Conservation (phyloP, 73 alveolate species). For the Paramecium sonneborni region DNA sequence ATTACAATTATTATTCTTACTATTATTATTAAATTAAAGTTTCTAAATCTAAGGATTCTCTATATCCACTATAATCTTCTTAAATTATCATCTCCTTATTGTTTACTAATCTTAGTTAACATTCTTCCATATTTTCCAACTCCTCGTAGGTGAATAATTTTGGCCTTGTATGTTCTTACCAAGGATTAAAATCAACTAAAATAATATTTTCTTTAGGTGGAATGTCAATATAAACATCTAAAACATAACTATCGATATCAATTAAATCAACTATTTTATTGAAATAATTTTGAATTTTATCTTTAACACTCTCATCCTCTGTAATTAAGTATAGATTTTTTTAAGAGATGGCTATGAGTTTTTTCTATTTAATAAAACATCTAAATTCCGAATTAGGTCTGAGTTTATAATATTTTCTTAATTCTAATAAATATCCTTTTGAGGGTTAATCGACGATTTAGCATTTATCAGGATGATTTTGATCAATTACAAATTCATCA, state of each 20-base stretch:
- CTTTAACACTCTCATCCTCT: neutral
- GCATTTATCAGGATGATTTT: neutral
- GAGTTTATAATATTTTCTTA: neutral
- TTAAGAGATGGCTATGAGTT: neutral
- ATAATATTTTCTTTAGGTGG: constrained; percentile 14
- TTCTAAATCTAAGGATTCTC: neutral
- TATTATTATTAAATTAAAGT: neutral
- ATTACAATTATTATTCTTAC: neutral
- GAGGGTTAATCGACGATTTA: neutral
- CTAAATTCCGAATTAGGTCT: neutral
- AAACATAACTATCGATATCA: neutral
- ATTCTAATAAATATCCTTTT: constrained; percentile 18
- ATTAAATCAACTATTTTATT: neutral
- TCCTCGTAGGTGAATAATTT: constrained; percentile 20
- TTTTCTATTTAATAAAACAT: neutral
- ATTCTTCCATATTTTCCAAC: neutral
- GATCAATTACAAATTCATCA: neutral
- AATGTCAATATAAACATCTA: constrained; percentile 17
- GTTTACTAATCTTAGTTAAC: constrained; percentile 10
- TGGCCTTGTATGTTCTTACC: constrained; percentile 36
- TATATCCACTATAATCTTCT: constrained; percentile 41
- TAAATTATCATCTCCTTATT: constrained; percentile 14
- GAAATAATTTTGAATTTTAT: neutral
- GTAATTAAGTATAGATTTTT: constrained; percentile 8
- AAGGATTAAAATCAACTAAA: constrained; percentile 41